Percentiles rank a stretch among this genome's conserved stretches.
These are phyloP conservation scores for Helianthus tuberosus DNA, from an alignment of 129 eudicot genomes.

Conservation along the genomic window DNA sequence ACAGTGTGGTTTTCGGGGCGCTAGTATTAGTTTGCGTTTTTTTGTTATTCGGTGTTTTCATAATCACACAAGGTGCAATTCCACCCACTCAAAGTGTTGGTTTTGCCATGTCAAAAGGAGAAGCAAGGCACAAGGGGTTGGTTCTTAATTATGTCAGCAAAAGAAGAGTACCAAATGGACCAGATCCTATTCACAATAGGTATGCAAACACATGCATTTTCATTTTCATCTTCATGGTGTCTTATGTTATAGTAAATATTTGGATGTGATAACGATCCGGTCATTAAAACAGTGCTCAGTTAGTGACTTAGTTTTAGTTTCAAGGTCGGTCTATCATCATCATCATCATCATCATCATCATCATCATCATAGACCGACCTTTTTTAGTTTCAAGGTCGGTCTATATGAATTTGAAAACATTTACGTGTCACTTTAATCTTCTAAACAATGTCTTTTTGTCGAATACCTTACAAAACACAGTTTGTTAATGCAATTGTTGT, in stretches of 20 bases:
- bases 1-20: constrained; percentile 33
- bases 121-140: constrained; percentile 19
- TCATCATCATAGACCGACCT: too few species aligned
- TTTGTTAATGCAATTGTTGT: constrained; percentile 1
- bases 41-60: constrained; percentile 37
- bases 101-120: constrained; percentile 38
- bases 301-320: neutral
- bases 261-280: constrained; percentile 3
- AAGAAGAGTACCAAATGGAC: constrained; percentile 94
- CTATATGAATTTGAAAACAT: constrained; percentile 2
- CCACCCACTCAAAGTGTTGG: constrained; percentile 31
- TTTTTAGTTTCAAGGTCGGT: neutral
- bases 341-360: too few species aligned
- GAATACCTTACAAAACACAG: neutral
- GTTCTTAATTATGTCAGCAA: constrained; percentile 60
- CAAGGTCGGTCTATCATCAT: too few species aligned
- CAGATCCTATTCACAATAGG: constrained; percentile 98
- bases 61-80: constrained; percentile 28
- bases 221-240: neutral
- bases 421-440: constrained; percentile 17
- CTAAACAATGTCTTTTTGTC: neutral
- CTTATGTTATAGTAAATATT: neutral
- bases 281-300: neutral
- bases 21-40: constrained; percentile 47
- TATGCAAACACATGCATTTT: constrained; percentile 30